Base-by-base conservation (phyloP, 1,284 basidiomycete genomes). In the Apiotrichum laibachii region DNA sequence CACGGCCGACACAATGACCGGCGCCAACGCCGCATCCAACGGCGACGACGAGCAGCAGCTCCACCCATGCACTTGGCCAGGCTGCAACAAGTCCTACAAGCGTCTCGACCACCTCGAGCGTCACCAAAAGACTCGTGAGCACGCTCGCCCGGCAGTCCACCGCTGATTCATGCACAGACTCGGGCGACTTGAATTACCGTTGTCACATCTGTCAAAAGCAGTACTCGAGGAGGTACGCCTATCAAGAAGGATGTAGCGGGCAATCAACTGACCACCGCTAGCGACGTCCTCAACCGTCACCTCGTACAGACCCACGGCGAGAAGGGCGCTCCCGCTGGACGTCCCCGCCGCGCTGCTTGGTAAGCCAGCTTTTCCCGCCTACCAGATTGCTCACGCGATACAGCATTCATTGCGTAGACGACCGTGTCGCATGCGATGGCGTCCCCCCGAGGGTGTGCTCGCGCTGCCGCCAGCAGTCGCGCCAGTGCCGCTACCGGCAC, bases 201-300 rank as follows among this genome's bases (percentile, higher is more conserved):
- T 67, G 66, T 35, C 54, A 56, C 18, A 19, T 63, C 2, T 67
- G 64, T 39, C 42, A 50, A 15, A 60, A 63, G 45, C 55, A 50
- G 26, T 67, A 64, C 44, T 60, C 64, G 4, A 22, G 66, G 22
- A 65, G 64, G 66, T 63, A 42, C 12, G 66, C 31, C 18, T 18
- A 11, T 13, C 33, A 19, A 18, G 37, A 19, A 18, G 37, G 37
- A 37, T 37, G 12, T 37, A 37, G 37, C 37, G 37, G 11, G 12
- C 37, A 31, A 37, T 37, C 37, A 16, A 34, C 56, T 50, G n/a
- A 47, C 46, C 3, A 11, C 43, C 16, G 5, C 37, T 35, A 67
- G 63, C 49, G 64, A 67, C 43, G 64, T 66, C n/a, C 52, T 65
- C 2, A 63, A 60, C n/a, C 53, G 66, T 2, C 66, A 67, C 42